Conservation (phyloP, 768 basidiomycete species). For the Rubroboletus pulcherrimus region DNA sequence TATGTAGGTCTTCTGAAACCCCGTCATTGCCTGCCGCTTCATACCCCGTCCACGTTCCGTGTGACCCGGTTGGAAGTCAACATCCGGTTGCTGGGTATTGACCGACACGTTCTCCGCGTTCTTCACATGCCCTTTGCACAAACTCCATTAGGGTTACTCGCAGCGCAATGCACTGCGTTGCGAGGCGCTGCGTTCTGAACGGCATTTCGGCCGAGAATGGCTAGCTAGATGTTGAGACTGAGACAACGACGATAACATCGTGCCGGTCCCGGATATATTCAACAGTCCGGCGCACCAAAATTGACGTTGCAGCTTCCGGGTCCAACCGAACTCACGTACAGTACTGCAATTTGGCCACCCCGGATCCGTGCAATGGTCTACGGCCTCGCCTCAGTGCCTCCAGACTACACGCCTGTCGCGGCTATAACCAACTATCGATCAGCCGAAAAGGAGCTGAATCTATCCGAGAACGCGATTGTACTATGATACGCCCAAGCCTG, state of each 20-base stretch:
- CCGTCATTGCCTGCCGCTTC: neutral
- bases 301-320: neutral
- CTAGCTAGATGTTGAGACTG: neutral
- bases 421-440: neutral
- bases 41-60: neutral
- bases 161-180: slow-evolving; percentile 3
- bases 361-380: too few species aligned
- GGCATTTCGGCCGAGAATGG: neutral
- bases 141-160: too few species aligned
- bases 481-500: neutral
- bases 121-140: neutral
- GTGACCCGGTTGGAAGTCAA: too few species aligned
- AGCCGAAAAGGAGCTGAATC: neutral
- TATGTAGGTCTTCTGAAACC: neutral
- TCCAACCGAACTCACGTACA: neutral
- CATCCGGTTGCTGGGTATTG: neutral
- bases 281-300: neutral
- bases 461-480: neutral
- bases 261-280: slow-evolving; percentile 1
- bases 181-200: slow-evolving; percentile 7
- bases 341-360: too few species aligned
- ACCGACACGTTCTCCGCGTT: slow-evolving; percentile 8
- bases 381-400: too few species aligned
- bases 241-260: neutral
- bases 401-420: too few species aligned